Evolutionary conservation across 352 stramenopile genomes (phyloP).

Genomic region (Elongisporangium senticosum): DNA sequence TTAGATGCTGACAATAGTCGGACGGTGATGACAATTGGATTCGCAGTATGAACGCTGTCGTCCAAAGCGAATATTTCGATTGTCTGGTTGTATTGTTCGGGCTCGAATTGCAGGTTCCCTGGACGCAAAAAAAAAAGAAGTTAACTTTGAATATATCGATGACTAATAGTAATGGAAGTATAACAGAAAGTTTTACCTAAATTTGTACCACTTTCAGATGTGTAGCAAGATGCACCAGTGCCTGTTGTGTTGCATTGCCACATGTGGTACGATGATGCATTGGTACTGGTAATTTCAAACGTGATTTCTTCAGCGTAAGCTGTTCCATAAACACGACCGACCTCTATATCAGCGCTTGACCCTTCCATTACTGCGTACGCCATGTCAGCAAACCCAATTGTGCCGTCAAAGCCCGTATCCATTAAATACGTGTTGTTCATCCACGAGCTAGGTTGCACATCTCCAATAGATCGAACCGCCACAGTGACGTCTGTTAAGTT

Average conservation of each 20-base stretch:
- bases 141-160: background rate
- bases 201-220: constrained; percentile 9
- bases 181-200: constrained; percentile 11
- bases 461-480: constrained; percentile 19
- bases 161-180: background rate
- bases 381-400: constrained; percentile 11
- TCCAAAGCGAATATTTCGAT: constrained; percentile 25
- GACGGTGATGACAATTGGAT: constrained; percentile 19
- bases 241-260: constrained; percentile 9
- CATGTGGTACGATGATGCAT: background rate
- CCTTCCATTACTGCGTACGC: constrained; percentile 14
- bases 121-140: background rate
- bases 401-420: constrained; percentile 14
- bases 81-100: constrained; percentile 19
- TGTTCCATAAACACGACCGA: constrained; percentile 24
- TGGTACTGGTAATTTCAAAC: constrained; percentile 14
- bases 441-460: constrained; percentile 25
- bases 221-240: constrained; percentile 11
- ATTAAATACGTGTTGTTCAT: constrained; percentile 12
- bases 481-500: constrained; percentile 13
- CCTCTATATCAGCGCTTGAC: constrained; percentile 9
- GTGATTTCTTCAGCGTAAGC: constrained; percentile 7
- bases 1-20: constrained; percentile 10
- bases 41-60: constrained; percentile 15
- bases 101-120: constrained; percentile 16